phyloP scores from a whole-genome alignment of 2,329 filamentous ascomycete genomes.

The Diplodia scrobiculata region DNA sequence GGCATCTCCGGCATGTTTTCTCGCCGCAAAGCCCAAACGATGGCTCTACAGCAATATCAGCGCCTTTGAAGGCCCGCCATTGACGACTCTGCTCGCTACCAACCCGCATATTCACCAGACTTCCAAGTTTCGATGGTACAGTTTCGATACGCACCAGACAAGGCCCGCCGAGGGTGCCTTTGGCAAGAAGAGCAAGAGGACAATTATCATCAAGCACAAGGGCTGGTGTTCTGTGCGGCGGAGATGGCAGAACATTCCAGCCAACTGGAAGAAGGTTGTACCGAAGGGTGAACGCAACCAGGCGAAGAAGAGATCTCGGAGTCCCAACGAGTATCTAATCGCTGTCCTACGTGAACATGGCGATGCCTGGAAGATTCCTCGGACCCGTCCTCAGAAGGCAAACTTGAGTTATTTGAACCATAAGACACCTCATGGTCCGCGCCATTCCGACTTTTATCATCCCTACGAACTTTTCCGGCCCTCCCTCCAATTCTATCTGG shows the following conservation, averaged over 20 bases:
- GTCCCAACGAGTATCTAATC: conserved; percentile 1
- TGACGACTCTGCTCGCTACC: neutral
- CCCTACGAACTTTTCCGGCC: neutral
- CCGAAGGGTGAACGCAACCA: neutral
- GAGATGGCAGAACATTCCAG: conserved; percentile 5
- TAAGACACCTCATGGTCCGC: neutral
- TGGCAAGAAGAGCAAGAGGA: neutral
- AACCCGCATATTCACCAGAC: neutral
- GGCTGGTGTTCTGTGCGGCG: neutral
- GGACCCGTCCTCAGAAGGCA: neutral
- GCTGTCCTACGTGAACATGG: neutral
- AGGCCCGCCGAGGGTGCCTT: neutral
- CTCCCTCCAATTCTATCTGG: conserved; percentile 17
- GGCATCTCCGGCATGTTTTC: neutral
- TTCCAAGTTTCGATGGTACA: neutral
- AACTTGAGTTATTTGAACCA: conserved; percentile 20
- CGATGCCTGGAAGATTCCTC: neutral
- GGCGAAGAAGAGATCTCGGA: neutral
- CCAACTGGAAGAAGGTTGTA: neutral
- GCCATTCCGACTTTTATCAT: neutral
- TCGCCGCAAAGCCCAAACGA: neutral
- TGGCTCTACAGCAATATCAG: neutral
- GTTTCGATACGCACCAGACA: neutral
- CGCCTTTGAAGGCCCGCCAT: neutral
- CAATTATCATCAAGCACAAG: neutral